These are phyloP conservation scores for Alectoria sarmentosa DNA, from an alignment of 495 filamentous ascomycete species.

Conservation along the genomic window DNA sequence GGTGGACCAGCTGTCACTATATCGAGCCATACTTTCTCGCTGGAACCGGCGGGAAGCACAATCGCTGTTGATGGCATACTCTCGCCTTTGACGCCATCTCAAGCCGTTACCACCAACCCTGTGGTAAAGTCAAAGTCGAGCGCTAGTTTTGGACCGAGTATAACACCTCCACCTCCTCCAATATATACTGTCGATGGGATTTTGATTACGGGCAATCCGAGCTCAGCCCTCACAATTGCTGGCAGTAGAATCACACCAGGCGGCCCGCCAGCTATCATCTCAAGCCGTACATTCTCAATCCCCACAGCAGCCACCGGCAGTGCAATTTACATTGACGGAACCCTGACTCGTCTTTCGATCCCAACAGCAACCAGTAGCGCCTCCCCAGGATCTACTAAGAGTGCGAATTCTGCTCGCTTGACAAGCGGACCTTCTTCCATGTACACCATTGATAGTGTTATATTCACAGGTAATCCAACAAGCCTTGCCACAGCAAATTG, in stretches of 20 bases:
- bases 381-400: neutral
- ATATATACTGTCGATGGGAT: constrained; percentile 1
- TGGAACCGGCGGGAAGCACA: neutral
- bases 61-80: neutral
- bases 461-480: neutral
- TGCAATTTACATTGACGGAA: neutral
- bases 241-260: neutral
- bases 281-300: constrained; percentile 1
- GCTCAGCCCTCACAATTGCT: neutral
- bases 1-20: neutral
- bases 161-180: neutral
- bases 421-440: neutral
- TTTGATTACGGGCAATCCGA: neutral
- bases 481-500: too few relatives aligned
- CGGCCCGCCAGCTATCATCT: neutral
- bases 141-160: neutral
- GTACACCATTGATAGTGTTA: neutral
- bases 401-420: neutral
- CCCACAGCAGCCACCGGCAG: neutral
- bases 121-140: neutral
- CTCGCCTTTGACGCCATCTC: neutral
- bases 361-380: neutral
- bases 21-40: constrained; percentile 1
- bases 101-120: too few relatives aligned
- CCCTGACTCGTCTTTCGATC: neutral